Base-by-base conservation (phyloP, 345 rosid species). In the Nephelium lappaceum region DNA sequence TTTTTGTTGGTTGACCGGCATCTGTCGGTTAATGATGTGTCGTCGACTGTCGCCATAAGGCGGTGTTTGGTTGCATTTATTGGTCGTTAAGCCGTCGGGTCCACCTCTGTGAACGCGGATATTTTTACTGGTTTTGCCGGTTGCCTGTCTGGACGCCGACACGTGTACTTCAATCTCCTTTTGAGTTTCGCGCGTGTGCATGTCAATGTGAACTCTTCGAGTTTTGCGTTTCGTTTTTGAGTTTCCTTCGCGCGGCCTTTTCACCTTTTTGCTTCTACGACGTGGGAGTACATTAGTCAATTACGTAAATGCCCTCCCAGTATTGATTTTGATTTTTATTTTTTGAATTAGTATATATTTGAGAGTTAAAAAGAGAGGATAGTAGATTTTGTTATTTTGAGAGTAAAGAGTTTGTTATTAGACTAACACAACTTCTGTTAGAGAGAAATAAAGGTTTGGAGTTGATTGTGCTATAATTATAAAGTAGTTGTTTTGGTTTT, bases 21-120 rank as follows among this genome's bases (percentile, higher is more conserved):
- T n/a, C 58, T 87, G 86, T 87, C 93, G 88, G 98, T 91, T 43
- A 60, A 42, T 6, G 5, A 51, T 53, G 60, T 51, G 83, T n/a
- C 27, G 25, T 60, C 64, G 25, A 8, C 41, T 64, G 81, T 27
- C 45, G 58, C 57, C 81, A 11, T 62, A 72, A 84, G 89, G 79
- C 91, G 91, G 88, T 85, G 88, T 53, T 78, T 5, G 64, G 25
- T 86, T 86, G 73, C 90, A 93, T 89, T 94, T 70, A 94, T 76
- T 91, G 84, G 68, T 14, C 36, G 36, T 31, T 31, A 2, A 2
- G 36, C 1, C 36, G 36, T 6, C 31, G 77, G 80, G 73, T 78
- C 89, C 83, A 69, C 81, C 36, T 23, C 63, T 42, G 66, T 15
- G 15, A 24, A 81, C 87, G 87, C 86, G 88, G 74, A 79, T 72